Evolutionary conservation across 805 yeast species (phyloP).

Genomic region (Saccharomycodes ludwigii): DNA sequence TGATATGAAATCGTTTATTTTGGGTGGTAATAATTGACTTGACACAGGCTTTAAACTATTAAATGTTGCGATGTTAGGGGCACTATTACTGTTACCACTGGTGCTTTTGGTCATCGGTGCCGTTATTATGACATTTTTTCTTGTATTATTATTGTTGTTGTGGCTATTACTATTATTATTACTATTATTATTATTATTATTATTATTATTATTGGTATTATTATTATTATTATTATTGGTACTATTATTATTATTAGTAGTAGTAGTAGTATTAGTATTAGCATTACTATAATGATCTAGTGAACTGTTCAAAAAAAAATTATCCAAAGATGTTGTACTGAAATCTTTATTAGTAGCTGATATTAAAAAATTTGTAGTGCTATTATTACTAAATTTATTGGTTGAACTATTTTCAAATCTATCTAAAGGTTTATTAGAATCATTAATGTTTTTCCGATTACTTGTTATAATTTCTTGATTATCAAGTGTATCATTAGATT

Average conservation of each 20-base stretch:
- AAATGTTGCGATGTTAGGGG: too few species aligned
- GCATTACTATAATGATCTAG: background rate
- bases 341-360: too few species aligned
- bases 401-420: background rate
- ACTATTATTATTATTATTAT: background rate
- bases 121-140: background rate
- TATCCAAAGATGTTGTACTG: slow-evolving; percentile 1
- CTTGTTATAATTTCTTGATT: too few species aligned
- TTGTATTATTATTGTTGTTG: background rate
- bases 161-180: background rate
- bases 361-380: too few species aligned
- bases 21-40: too few species aligned
- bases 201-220: background rate
- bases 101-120: background rate
- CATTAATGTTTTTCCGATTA: too few species aligned
- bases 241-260: background rate
- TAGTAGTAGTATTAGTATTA: background rate
- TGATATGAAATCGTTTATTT: too few species aligned
- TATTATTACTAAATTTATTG: too few species aligned
- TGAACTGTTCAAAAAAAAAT: too few species aligned
- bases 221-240: background rate
- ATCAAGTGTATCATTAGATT: too few species aligned
- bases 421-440: too few species aligned
- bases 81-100: background rate
- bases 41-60: too few species aligned